Percentiles rank a stretch among this genome's conserved stretches.
These are phyloP conservation scores for Jaenimonas drosophilae DNA, from an alignment of 208 protist species.

Conservation along the genomic window DNA sequence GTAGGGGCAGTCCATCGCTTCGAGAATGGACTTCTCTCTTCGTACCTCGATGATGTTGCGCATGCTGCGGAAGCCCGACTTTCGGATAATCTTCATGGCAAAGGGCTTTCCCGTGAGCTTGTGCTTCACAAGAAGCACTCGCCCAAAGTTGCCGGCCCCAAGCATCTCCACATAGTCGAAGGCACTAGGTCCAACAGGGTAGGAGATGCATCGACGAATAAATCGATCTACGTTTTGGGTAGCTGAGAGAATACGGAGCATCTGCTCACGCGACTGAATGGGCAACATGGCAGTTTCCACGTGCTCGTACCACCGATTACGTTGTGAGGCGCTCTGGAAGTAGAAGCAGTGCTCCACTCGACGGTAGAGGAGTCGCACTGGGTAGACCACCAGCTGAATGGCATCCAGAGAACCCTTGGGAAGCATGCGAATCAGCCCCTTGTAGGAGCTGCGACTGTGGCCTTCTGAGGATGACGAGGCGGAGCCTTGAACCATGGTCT, in stretches of 20 bases:
- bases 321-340: constrained; percentile 36
- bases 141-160: constrained; percentile 63
- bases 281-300: constrained; percentile 23
- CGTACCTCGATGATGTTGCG: constrained; percentile 54
- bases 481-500: too few relatives aligned
- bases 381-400: constrained; percentile 27
- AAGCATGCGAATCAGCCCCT: not conserved
- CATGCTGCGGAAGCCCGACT: constrained; percentile 32
- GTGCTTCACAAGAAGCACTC: constrained; percentile 64
- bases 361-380: constrained; percentile 27
- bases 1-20: constrained; percentile 66
- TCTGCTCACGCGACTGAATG: constrained; percentile 10
- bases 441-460: not conserved
- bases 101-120: constrained; percentile 34
- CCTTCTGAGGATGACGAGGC: not conserved
- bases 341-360: constrained; percentile 56
- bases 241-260: constrained; percentile 10
- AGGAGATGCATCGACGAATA: constrained; percentile 27
- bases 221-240: constrained; percentile 20
- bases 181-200: constrained; percentile 20
- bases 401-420: not conserved
- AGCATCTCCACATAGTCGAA: constrained; percentile 58
- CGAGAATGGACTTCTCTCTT: constrained; percentile 61
- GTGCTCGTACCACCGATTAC: constrained; percentile 27
- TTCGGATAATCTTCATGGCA: constrained; percentile 72